Base-by-base conservation (phyloP, 345 rosid genomes). In the Camelina laxa region DNA sequence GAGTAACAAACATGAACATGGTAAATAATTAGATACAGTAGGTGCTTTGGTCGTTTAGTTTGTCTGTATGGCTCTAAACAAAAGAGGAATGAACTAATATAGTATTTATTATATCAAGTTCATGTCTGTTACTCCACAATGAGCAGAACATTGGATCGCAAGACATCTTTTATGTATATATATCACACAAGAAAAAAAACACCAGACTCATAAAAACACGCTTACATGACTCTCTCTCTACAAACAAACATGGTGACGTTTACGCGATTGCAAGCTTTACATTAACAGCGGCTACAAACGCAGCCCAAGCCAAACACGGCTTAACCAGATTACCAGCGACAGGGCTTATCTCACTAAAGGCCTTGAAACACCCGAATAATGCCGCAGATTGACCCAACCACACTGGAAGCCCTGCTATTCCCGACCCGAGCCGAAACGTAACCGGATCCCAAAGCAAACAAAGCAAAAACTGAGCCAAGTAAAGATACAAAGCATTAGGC, bases 251-350 rank as follows among this genome's bases (percentile, higher is more conserved):
- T 33, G 4, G 58, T 42, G 14, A 17, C 54, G 33, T 70, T 38
- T 49, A 58, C 19, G 47, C 75, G 9, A 70, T 16, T 21, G 64
- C 69, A 54, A 88, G 91, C 59, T 89, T 85, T 24, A 94, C 85
- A 69, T 87, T 94, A 39, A 88, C 84, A 41, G 86, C 59, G 6
- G 86, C 75, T 55, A 91, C 59, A 54, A 88, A 82, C 17, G 88
- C 93, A 65, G 91, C 83, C 95, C 88, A 87, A 1, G 86, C 93
- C 81, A 91, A 75, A 77, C 92, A 90, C 3, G 86, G 95, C 83
- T 80, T 86, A 36, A 94, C 88, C 71, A 91, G 65, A 80, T 86
- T 87, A 19, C 88, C 85, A 1, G 97, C 93, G 4, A 87, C 85
- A 14, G 91, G 90, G 75, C 84, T 86, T 72, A 86, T 82, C 75